These are phyloP conservation scores for Neurospora pannonica DNA, from an alignment of 495 filamentous ascomycete genomes.

Conservation along the genomic window DNA sequence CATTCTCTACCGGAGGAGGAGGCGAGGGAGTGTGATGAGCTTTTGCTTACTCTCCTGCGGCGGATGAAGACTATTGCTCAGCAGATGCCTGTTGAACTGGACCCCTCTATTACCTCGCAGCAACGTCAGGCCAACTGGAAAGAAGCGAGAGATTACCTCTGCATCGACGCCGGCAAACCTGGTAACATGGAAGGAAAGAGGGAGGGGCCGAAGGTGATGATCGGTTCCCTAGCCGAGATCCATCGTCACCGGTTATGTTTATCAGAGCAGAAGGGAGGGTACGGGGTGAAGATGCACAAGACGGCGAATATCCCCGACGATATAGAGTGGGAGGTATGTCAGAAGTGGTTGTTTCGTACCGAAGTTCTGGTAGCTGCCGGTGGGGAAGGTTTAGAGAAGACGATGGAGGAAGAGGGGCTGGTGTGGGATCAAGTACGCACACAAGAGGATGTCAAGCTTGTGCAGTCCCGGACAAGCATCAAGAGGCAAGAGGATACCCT, in stretches of 20 bases:
- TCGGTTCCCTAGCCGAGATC: constrained; percentile 26
- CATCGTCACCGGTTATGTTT: constrained; percentile 3
- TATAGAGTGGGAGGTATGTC: constrained; percentile 22
- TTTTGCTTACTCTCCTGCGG: constrained; percentile 5
- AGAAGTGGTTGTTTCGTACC: constrained; percentile 35
- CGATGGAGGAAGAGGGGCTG: constrained; percentile 11
- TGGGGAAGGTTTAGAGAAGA: constrained; percentile 2
- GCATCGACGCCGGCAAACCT: not conserved
- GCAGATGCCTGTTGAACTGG: not conserved
- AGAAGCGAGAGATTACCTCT: not conserved
- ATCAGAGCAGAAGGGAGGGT: not conserved
- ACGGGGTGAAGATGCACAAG: constrained; percentile 10
- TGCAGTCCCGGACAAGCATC: constrained; percentile 26
- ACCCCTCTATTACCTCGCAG: not conserved
- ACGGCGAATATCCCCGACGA: not conserved
- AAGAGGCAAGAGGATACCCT: constrained; percentile 17
- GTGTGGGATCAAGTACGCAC: constrained; percentile 20
- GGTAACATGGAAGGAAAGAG: no score
- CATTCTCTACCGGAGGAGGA: not conserved
- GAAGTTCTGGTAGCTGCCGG: constrained; percentile 13
- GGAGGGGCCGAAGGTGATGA: constrained; percentile 9
- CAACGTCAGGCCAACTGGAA: not conserved
- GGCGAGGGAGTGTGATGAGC: not conserved
- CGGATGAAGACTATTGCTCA: not conserved
- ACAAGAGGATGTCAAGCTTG: constrained; percentile 22